These are phyloP conservation scores for Aspergillus sp. DNA, from an alignment of 2,329 filamentous ascomycete species.

Conservation along the genomic window DNA sequence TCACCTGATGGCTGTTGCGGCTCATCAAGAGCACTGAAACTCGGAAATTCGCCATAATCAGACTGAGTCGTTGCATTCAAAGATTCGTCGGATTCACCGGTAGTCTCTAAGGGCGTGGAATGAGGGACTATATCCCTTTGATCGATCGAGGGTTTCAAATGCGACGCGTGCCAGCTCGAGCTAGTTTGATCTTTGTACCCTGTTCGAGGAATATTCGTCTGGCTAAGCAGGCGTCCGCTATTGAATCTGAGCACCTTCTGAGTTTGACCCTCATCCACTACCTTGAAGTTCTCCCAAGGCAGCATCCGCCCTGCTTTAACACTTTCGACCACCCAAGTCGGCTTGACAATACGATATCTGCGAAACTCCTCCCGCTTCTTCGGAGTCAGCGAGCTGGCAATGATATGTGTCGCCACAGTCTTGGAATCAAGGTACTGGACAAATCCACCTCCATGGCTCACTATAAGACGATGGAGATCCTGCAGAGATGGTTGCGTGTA, in stretches of 20 bases:
- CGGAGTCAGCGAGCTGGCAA: conserved; percentile 80
- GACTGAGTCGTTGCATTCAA: conserved; percentile 32
- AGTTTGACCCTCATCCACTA: conserved; percentile 73
- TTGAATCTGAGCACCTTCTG: conserved; percentile 69
- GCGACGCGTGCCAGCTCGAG: conserved; percentile 72
- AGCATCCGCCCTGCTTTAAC: conserved; percentile 72
- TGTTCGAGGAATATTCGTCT: conserved; percentile 52
- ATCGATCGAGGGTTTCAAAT: conserved; percentile 47
- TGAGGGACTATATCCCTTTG: conserved; percentile 9
- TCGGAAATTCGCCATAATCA: conserved; percentile 36
- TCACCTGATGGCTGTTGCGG: background rate
- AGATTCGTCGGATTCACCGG: conserved; percentile 21
- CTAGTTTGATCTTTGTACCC: conserved; percentile 78
- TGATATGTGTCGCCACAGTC: conserved; percentile 91
- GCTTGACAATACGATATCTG: conserved; percentile 86
- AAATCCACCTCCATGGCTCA: conserved; percentile 89
- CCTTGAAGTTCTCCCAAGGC: conserved; percentile 78
- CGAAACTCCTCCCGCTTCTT: conserved; percentile 89
- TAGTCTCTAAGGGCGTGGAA: background rate
- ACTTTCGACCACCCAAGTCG: conserved; percentile 89
- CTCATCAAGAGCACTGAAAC: conserved; percentile 19
- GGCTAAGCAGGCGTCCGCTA: conserved; percentile 59
- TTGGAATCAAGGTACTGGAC: conserved; percentile 93
- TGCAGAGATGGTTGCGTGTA: conserved; percentile 93
- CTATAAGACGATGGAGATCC: conserved; percentile 79